Evolutionary conservation across 1,139 yeast genomes (phyloP), one percentile per base, ranked within the genome.

Genomic region (Martiniozyma asiatica): DNA sequence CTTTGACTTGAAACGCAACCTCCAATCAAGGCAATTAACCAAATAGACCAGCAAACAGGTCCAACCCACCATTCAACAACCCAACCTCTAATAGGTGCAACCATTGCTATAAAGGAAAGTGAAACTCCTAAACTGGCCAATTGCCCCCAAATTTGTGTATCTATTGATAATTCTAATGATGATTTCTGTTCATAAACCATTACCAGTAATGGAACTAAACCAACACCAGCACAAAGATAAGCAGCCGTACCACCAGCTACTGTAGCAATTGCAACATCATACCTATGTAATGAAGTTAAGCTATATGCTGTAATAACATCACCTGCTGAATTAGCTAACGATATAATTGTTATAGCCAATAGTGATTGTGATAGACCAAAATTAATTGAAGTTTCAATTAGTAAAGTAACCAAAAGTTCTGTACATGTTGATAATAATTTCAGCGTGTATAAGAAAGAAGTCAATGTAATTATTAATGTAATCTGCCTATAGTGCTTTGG

Each of bases 321-420:
- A 1, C 76, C 75, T 9, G 68, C 48, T 3, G 73, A 68, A 41
- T 70, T 70, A 3, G 76, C 77, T 19, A 68, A 40, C 1, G 76
- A 73, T 41, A 68, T 61, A 1, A 68, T 54, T 0, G 74, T 68
- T 17, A 66, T 44, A 0, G 74, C 74, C 15, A 65, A 30, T 8
- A 54, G 31, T 4, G 55, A 48, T 35, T 54, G 56, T 21, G 41
- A 40, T 10, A 53, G 35, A 8, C 40, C 29, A 26, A 43, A 50
- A 16, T 30, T 25, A 9, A 10, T 18, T 14, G 17, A 29, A 13
- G 25, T 14, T 7, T 22, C 11, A 23, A 17, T 30, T 8, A 30
- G 15, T 13, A 25, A 18, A 6, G 24, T 14, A 9, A 30, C 32
- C n/a, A 30, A 18, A 5, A 30, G 14, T 10, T 12, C 14, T n/a